Conservation (phyloP, 2,329 filamentous ascomycete genomes). For the Diplocarpon mali region DNA sequence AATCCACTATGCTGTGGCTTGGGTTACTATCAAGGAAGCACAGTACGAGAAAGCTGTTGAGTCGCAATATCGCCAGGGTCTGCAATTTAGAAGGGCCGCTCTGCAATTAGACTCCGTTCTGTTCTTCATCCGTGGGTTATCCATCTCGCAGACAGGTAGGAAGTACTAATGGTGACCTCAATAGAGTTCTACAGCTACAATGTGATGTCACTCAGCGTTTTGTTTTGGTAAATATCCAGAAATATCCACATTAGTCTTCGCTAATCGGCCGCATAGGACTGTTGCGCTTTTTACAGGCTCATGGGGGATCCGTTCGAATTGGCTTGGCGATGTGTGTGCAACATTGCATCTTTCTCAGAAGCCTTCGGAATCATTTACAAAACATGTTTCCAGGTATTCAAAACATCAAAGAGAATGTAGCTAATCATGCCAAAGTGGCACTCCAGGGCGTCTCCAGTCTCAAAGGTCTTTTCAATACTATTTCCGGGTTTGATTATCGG, state of each 20-base stretch:
- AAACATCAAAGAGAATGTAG: no score
- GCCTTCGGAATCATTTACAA: no score
- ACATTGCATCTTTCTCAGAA: no score
- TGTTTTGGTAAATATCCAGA: conserved; percentile 33
- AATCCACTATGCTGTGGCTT: conserved; percentile 22
- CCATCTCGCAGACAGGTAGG: conserved; percentile 5
- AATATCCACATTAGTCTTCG: no score
- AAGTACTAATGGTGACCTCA: conserved; percentile 5
- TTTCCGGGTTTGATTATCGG: conserved; percentile 29
- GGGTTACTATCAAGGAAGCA: conserved; percentile 18
- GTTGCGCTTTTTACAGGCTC: conserved; percentile 29
- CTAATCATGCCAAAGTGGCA: conserved; percentile 1
- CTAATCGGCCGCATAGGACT: conserved; percentile 24
- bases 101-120: conserved; percentile 28
- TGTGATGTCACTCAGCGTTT: conserved; percentile 35
- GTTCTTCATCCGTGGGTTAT: conserved; percentile 36
- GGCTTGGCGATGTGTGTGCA: conserved; percentile 20
- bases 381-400: no score
- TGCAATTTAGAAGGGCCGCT: conserved; percentile 31
- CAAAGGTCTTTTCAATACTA: conserved; percentile 29
- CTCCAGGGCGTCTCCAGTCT: conserved; percentile 20
- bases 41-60: conserved; percentile 29
- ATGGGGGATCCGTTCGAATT: conserved; percentile 24
- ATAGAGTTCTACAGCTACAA: conserved; percentile 40
- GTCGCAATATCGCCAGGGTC: conserved; percentile 30